Percentiles rank a stretch among this genome's conserved stretches.
phyloP scores from a whole-genome alignment of 345 rosid species.

The Eucalyptus dawsonii region DNA sequence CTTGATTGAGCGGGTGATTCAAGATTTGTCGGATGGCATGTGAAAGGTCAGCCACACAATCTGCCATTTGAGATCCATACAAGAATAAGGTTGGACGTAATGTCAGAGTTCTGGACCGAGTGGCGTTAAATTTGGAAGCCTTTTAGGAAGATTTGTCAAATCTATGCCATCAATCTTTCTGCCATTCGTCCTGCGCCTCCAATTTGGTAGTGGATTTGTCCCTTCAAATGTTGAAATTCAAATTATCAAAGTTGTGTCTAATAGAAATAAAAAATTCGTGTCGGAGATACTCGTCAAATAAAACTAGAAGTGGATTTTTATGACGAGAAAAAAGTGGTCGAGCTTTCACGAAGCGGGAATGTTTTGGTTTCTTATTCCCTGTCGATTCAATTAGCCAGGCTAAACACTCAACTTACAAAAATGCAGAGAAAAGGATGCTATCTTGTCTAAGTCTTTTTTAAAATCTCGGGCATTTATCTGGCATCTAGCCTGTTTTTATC shows the following conservation, averaged over 20 bases:
- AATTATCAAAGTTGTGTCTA: not conserved
- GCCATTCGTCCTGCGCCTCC: not conserved
- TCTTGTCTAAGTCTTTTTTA: not conserved
- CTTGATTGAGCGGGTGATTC: not conserved
- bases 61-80: not conserved
- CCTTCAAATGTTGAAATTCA: not conserved
- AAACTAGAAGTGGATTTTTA: not conserved
- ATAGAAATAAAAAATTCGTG: not conserved
- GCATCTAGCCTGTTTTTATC: not conserved
- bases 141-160: not conserved
- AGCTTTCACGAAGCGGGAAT: not conserved
- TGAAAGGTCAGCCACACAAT: not conserved
- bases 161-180: not conserved
- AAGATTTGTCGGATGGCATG: not conserved
- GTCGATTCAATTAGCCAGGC: not conserved
- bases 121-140: not conserved
- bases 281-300: not conserved
- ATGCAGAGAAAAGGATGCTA: not conserved
- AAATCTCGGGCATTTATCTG: not conserved
- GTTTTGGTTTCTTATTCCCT: not conserved
- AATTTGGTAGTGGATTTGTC: not conserved
- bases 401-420: not conserved
- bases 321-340: not conserved
- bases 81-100: accelerated
- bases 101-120: not conserved